Base-by-base conservation (phyloP, 345 rosid genomes). In the Eucalyptus guilfoylei region DNA sequence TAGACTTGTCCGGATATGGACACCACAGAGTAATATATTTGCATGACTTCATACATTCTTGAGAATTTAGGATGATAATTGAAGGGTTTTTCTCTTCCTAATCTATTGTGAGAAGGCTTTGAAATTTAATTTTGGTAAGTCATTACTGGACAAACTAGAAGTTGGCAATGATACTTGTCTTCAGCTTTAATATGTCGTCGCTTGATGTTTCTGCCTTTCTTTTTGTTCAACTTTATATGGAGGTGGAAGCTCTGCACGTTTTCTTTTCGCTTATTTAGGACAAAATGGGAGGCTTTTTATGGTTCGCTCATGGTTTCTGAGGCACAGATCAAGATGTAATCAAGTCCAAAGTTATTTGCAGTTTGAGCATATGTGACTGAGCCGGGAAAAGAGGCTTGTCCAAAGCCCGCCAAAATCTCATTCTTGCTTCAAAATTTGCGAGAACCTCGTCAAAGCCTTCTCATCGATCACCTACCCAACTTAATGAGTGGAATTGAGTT, bases 1-100 rank as follows among this genome's bases (percentile, higher is more conserved):
- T 52, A 52, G 90, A 69, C 95, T 96, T 90, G 94, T 97, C 69
- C 95, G 92, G 45, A 40, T 96, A 90, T 95, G 98, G 98, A 90
- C 88, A 87, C 98, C 96, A 1, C 88, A 93, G 92, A 89, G 89
- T 88, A 88, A 91, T 85, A 54, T 88, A 42, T 37, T 72, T 28
- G n/a, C 88, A 37, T 34, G 13, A 86, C 48, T n/a, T 45, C 83
- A 40, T 76, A 76, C 83, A 11, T 40, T 76, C 30, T 40, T 2
- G 30, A 76, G 47, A 37, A 76, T 11, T 21, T 40, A 44, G 9
- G 85, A 40, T 11, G 13, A 14, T 76, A 37, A 76, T 37, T 21
- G 4, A 3, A 40, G 47, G 47, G 47, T 11, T 19, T 76, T 76
- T 76, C 44, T 21, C 15, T 2, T 23, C 85, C 47, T 37, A 37